These are phyloP conservation scores for Polyrhizophydium stewartii DNA, from an alignment of 371 early-diverging fungal genomes.

Conservation along the genomic window DNA sequence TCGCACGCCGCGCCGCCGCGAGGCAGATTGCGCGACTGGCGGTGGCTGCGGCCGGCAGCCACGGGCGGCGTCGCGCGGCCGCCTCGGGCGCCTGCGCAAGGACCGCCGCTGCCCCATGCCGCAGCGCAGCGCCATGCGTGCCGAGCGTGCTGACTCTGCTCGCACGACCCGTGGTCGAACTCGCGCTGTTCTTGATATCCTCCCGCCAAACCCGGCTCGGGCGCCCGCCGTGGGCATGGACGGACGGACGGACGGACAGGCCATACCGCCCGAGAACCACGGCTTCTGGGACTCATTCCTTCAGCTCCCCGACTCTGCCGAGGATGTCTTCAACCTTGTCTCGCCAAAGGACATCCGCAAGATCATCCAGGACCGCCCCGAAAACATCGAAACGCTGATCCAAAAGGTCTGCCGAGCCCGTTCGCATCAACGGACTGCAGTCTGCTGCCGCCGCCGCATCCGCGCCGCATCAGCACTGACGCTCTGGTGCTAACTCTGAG, in stretches of 20 bases:
- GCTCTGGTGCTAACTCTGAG: too few relatives aligned
- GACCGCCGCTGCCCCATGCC: too few relatives aligned
- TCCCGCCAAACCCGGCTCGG: not conserved
- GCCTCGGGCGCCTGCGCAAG: too few relatives aligned
- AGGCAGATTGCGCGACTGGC: too few relatives aligned
- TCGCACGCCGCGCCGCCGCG: too few relatives aligned
- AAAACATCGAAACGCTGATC: constrained; percentile 67
- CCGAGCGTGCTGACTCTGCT: too few relatives aligned
- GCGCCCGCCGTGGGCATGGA: too few relatives aligned
- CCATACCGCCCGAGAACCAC: constrained; percentile 59
- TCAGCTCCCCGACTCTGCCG: constrained; percentile 69
- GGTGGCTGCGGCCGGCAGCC: too few relatives aligned
- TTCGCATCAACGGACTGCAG: constrained; percentile 1
- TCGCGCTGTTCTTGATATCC: not conserved
- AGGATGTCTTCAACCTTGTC: constrained; percentile 82
- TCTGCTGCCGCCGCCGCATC: too few relatives aligned
- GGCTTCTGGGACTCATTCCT: constrained; percentile 66
- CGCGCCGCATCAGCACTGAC: too few relatives aligned
- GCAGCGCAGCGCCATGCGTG: too few relatives aligned
- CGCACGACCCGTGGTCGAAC: not conserved
- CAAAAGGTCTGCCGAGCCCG: constrained; percentile 12
- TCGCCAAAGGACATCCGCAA: constrained; percentile 77
- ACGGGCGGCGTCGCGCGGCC: too few relatives aligned
- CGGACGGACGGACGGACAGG: constrained; percentile 24
- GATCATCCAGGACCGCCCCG: constrained; percentile 65